Evolutionary conservation across 2,329 filamentous ascomycete species (phyloP).

Genomic region (Diaporthe capsici): DNA sequence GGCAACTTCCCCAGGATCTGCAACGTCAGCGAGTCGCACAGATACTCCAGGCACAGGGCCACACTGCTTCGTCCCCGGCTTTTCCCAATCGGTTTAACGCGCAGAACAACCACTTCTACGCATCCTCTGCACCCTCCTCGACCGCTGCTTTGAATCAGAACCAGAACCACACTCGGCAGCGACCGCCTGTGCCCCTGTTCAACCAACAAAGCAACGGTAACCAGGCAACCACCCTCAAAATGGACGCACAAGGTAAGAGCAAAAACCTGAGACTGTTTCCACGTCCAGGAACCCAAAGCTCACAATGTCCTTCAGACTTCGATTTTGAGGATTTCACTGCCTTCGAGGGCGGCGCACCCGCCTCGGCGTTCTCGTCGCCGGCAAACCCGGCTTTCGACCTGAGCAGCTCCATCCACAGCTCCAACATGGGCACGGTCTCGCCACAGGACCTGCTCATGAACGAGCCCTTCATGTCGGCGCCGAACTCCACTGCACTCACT

Average conservation of each 20-base stretch:
- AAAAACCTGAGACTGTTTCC: slow-evolving; percentile 23
- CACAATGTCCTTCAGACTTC: slow-evolving; percentile 64
- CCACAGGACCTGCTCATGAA: slow-evolving; percentile 84
- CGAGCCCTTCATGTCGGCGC: slow-evolving; percentile 79
- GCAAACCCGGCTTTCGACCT: slow-evolving; percentile 67
- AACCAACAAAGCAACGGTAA: slow-evolving; percentile 72
- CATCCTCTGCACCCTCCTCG: slow-evolving; percentile 75
- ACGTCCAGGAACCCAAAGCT: slow-evolving; percentile 46
- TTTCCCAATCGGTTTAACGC: slow-evolving; percentile 69
- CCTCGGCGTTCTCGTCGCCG: slow-evolving; percentile 68
- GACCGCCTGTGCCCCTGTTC: slow-evolving; percentile 82
- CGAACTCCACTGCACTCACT: slow-evolving; percentile 86
- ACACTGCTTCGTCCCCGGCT: slow-evolving; percentile 66
- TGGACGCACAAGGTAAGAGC: slow-evolving; percentile 70
- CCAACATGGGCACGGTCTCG: slow-evolving; percentile 80
- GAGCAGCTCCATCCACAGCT: slow-evolving; percentile 62
- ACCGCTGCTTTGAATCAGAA: slow-evolving; percentile 70
- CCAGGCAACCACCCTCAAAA: slow-evolving; percentile 61
- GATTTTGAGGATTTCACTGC: slow-evolving; percentile 71
- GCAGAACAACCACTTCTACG: slow-evolving; percentile 74
- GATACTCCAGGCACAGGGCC: slow-evolving; percentile 71
- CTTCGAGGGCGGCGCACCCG: slow-evolving; percentile 66
- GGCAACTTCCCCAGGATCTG: slow-evolving; percentile 45
- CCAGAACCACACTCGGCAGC: slow-evolving; percentile 53
- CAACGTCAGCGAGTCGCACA: slow-evolving; percentile 73